Base-by-base conservation (phyloP, 352 stramenopile genomes). In the Globisporangium camurandrum region DNA sequence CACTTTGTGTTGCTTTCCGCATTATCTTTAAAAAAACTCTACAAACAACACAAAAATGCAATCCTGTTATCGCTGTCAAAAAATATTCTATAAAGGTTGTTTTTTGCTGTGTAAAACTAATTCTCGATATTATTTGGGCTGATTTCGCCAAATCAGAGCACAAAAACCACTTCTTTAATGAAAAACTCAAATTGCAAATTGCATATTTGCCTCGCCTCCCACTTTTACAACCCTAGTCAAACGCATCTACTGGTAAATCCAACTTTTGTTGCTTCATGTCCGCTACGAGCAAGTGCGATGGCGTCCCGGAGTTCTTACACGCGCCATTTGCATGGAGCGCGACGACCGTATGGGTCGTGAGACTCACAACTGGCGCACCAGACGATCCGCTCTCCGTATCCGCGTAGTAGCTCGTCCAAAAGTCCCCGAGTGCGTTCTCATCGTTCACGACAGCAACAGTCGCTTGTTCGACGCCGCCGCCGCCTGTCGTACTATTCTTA, bases 351-450 rank as follows among this genome's bases (percentile, higher is more conserved):
- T 84, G 79, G 47, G 76, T 67, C 4, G 37, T 58, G 11, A 54
- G 34, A 11, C 59, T 64, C n/a, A 80, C 33, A 2, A 84, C 59
- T 0, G 71, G 71, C 22, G 71, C 76, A 14, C 71, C 71, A 1
- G 71, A 83, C 1, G 71, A 74, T 0, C 71, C 71, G 3, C 47
- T 36, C 28, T 77, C 52, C 4, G 71, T 84, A 43, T 84, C 71
- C 4, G 69, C 62, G 20, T 54, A 59, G 66, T 84, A 84, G n/a
- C 53, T 62, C 17, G 76, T 53, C 44, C 71, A 64, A 50, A 78
- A 58, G 7, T 54, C 17, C 2, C 58, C 71, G 33, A 66, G 74
- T 51, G 57, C 12, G 37, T 56, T 24, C 41, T 60, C 42, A 34
- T 57, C 49, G 56, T 57, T 30, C 20, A 50, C 22, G 46, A 48